phyloP scores from a whole-genome alignment of 176 grass and related monocot genomes.

The Coix lacrymajobi region DNA sequence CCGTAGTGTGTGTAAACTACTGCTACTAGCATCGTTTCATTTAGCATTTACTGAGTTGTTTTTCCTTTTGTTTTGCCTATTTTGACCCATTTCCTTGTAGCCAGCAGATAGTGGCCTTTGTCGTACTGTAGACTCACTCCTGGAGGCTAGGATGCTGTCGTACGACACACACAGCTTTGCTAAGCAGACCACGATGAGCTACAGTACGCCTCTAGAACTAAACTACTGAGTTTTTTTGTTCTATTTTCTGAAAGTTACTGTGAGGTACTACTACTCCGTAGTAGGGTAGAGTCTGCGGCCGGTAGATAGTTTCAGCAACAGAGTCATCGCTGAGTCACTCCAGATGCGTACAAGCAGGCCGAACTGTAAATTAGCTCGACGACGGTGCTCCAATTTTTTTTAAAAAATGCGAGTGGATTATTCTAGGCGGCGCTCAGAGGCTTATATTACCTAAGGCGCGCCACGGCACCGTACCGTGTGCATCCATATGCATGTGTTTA shows the following conservation, averaged over 20 bases:
- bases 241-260: too few relatives aligned
- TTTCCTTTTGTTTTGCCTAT: too few relatives aligned
- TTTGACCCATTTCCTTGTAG: not conserved
- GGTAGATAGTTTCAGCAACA: not conserved
- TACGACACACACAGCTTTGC: not conserved
- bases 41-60: not conserved
- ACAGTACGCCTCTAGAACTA: not conserved
- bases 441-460: not conserved
- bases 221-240: not conserved
- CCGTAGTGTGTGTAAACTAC: not conserved
- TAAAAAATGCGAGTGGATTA: too few relatives aligned
- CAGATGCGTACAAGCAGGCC: not conserved
- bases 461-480: not conserved
- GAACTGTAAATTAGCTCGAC: not conserved
- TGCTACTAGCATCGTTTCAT: too few relatives aligned
- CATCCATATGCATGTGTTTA: slow-evolving; percentile 2
- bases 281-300: not conserved
- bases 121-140: not conserved
- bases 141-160: not conserved
- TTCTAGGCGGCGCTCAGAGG: slow-evolving; percentile 1
- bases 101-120: not conserved
- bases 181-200: not conserved
- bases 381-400: too few relatives aligned
- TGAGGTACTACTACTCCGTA: too few relatives aligned
- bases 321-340: slow-evolving; percentile 22